Conservation (phyloP, 441 rosid genomes). For the Sinapis alba region DNA sequence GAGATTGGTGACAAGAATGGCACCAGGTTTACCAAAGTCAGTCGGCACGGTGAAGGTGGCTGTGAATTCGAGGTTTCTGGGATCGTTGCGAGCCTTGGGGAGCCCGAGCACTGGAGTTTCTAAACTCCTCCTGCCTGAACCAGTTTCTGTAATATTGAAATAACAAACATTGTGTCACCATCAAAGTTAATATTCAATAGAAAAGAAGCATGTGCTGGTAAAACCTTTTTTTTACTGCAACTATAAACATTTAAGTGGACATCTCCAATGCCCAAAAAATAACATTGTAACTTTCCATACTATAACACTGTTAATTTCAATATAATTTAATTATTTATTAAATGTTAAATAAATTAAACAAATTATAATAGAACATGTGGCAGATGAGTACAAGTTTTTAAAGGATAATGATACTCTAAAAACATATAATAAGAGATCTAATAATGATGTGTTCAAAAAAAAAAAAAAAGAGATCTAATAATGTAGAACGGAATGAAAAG, state of each 20-base stretch:
- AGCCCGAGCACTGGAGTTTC: constrained; percentile 69
- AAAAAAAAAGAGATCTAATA: not conserved
- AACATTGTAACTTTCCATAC: no score
- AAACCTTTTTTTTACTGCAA: not conserved
- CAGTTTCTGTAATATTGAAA: constrained; percentile 49
- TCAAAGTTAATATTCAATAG: not conserved
- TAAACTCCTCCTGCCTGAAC: constrained; percentile 62
- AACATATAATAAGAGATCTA: not conserved
- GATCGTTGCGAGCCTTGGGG: constrained; percentile 54
- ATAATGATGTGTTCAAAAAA: no score
- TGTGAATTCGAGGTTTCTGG: constrained; percentile 59
- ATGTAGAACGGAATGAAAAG: constrained; percentile 3
- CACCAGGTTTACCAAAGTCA: constrained; percentile 88
- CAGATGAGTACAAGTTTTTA: not conserved
- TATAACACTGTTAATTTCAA: not conserved
- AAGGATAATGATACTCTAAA: not conserved
- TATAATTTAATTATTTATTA: no score
- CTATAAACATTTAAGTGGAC: not conserved
- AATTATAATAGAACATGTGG: not conserved
- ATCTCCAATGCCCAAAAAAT: not conserved
- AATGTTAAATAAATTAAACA: no score
- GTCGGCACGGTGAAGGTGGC: constrained; percentile 67
- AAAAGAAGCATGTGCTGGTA: not conserved
- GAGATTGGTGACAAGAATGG: constrained; percentile 72
- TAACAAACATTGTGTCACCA: not conserved